Evolutionary conservation across 345 rosid genomes (phyloP).

Genomic region (Syzygium jambos): DNA sequence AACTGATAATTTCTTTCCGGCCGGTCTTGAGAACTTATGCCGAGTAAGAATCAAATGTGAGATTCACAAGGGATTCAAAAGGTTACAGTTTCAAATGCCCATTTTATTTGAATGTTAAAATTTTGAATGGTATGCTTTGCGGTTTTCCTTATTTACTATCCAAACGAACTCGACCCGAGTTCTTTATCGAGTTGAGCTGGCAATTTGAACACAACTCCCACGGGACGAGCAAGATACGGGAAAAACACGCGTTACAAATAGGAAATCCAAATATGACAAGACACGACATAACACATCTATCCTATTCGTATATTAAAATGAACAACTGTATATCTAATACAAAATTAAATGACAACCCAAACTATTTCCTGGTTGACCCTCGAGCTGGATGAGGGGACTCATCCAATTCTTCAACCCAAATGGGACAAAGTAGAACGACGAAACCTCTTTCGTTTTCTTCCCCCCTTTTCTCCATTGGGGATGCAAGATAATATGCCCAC

Average conservation of each 20-base stretch:
- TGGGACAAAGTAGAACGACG: neutral
- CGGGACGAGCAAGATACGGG: rapidly evolving
- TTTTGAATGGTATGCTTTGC: neutral
- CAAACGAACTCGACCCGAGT: neutral
- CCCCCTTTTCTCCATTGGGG: neutral
- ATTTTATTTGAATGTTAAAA: neutral
- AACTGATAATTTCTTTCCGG: neutral
- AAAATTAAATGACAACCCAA: neutral
- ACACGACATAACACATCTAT: neutral
- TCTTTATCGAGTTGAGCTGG: neutral
- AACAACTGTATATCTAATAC: neutral
- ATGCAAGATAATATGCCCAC: neutral
- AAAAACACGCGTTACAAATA: neutral
- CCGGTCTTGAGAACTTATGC: neutral
- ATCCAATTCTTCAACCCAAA: neutral
- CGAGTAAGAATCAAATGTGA: neutral
- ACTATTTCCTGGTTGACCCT: neutral
- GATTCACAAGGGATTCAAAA: neutral
- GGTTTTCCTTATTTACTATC: neutral
- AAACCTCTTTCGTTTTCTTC: neutral
- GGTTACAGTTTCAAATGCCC: neutral
- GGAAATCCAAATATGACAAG: neutral
- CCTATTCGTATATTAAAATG: neutral
- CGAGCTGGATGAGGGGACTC: neutral
- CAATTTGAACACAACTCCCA: neutral